These are phyloP conservation scores for Penicillium sp. DNA, from an alignment of 2,329 filamentous ascomycete species.

Conservation along the genomic window DNA sequence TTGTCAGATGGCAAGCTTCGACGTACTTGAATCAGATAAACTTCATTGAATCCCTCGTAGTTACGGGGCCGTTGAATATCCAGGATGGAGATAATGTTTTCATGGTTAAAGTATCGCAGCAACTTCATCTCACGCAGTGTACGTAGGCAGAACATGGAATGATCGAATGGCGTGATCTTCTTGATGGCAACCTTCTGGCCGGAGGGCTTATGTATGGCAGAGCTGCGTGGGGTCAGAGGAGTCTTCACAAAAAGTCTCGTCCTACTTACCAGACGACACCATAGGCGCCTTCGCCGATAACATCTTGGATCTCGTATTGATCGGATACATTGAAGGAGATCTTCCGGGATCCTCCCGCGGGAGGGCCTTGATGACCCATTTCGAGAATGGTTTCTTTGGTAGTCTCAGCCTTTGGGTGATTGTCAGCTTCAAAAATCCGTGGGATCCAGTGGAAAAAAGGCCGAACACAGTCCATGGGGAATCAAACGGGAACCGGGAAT, in stretches of 20 bases:
- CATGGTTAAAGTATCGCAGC: constrained; percentile 96
- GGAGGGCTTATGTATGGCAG: constrained; percentile 93
- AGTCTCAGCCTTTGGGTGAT: not conserved
- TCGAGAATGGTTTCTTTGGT: constrained; percentile 21
- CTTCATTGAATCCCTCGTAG: constrained; percentile 93
- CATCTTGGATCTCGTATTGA: constrained; percentile 99
- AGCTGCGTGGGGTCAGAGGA: constrained; percentile 48
- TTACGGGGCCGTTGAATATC: constrained; percentile 97
- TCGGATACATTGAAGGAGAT: constrained; percentile 99
- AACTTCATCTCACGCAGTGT: constrained; percentile 99
- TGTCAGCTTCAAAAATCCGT: constrained; percentile 9
- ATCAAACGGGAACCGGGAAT: not conserved
- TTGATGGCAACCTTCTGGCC: constrained; percentile 99
- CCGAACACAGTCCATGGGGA: constrained; percentile 7
- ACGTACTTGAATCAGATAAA: constrained; percentile 90
- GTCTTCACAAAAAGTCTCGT: not conserved
- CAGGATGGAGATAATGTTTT: constrained; percentile 99
- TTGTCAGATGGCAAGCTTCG: not conserved
- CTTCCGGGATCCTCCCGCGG: constrained; percentile 62
- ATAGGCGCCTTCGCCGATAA: constrained; percentile 95
- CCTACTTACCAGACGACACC: constrained; percentile 88
- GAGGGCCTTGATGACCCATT: constrained; percentile 39
- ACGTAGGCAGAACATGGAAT: constrained; percentile 96
- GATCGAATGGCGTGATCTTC: constrained; percentile 98
- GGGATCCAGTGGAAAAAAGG: constrained; percentile 3